phyloP scores from a whole-genome alignment of 768 basidiomycete species.

The Pleurotus giganteus region DNA sequence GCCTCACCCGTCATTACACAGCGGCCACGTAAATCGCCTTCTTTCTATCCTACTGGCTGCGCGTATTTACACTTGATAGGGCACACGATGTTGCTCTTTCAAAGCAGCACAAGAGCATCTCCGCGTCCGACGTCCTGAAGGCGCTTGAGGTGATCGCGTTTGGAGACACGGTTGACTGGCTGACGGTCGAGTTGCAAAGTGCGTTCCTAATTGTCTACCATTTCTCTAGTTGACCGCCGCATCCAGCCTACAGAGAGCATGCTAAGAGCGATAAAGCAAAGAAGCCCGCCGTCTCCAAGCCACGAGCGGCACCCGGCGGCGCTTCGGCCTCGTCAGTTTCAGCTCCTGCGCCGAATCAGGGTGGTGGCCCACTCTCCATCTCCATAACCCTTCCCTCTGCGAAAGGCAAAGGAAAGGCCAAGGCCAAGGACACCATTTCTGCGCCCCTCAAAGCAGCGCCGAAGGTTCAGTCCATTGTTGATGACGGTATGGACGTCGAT shows the following conservation, averaged over 20 bases:
- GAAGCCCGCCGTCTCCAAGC: constrained; percentile 16
- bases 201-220: constrained; percentile 16
- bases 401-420: constrained; percentile 39
- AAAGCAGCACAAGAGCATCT: constrained; percentile 85
- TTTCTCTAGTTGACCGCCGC: not conserved
- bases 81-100: constrained; percentile 87
- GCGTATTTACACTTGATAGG: constrained; percentile 36
- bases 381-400: constrained; percentile 15
- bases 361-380: constrained; percentile 6
- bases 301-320: constrained; percentile 11
- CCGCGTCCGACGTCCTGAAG: constrained; percentile 86
- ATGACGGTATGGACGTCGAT: constrained; percentile 32
- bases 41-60: constrained; percentile 5
- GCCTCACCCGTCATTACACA: constrained; percentile 16
- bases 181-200: constrained; percentile 68
- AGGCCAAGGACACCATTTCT: constrained; percentile 16
- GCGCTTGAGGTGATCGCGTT: constrained; percentile 81
- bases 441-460: not conserved
- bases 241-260: constrained; percentile 61
- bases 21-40: constrained; percentile 45
- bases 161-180: constrained; percentile 60
- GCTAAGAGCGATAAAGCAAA: constrained; percentile 61
- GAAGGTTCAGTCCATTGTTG: constrained; percentile 22
- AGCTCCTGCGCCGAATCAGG: constrained; percentile 3
- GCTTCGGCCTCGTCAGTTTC: constrained; percentile 19